Evolutionary conservation across 1,284 basidiomycete genomes (phyloP), one percentile per base, ranked within the genome.

Genomic region (Rhodotorula sp.): DNA sequence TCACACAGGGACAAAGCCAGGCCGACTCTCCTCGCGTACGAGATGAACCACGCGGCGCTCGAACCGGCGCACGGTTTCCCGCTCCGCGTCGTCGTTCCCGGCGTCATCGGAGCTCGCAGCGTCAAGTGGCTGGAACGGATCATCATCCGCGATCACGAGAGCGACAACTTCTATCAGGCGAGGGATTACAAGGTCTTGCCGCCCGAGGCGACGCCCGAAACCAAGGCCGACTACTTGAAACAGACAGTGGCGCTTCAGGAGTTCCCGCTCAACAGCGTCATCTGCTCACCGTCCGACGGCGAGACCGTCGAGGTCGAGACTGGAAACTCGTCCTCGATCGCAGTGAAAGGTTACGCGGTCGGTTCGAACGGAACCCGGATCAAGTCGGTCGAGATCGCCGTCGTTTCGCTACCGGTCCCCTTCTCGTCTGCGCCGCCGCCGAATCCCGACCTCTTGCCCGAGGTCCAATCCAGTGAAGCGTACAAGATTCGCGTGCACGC

Each of bases 101-200:
- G 86, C n/a, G 85, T 86, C 76, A 87, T 87, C 58, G 87, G 87
- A 34, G 87, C 87, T 5, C 79, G 87, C 58, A 86, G 84, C 69
- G 82, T 84, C 76, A 88, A 87, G 74, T 87, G 86, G 87, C 80
- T 87, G 21, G 85, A 86, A 71, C 81, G 81, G 67, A 85, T 87
- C 79, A 26, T 72, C 31, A 31, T 72, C 20, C 48, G 68, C 8
- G 49, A 72, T 15, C 31, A 59, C 43, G 71, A 67, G 62, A 70
- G 69, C 67, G 61, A 71, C 8, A 64, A 66, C 51, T 76, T 78
- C 60, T 75, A 76, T 58, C 69, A 70, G 65, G 58, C 62, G 43
- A 52, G 63, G 16, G 73, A 76, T 43, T 78, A 78, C 70, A 78
- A 78, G 58, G 61, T 75, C 26, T 43, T 78, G 3, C 77, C 77